Conservation (phyloP, 257 asterid species). For the Plantago ovata region DNA sequence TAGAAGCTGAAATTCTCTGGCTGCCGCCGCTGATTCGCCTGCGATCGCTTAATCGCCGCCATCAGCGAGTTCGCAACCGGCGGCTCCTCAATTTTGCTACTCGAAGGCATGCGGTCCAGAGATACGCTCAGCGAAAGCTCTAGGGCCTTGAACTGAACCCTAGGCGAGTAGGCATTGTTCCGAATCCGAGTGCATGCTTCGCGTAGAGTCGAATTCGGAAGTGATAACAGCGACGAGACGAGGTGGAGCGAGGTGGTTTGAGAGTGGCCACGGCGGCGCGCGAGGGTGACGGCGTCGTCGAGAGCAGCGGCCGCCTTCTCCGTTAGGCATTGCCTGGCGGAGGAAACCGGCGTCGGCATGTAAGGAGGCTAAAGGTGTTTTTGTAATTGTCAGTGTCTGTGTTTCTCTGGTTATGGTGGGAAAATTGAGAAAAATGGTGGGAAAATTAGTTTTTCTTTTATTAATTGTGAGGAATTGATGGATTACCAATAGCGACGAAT, state of each 20-base stretch:
- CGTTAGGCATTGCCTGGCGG: constrained; percentile 88
- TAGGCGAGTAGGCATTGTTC: constrained; percentile 53
- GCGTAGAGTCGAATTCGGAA: constrained; percentile 65
- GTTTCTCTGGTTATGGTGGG: background rate
- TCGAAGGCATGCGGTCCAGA: constrained; percentile 63
- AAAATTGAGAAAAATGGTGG: background rate
- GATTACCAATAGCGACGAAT: constrained; percentile 3
- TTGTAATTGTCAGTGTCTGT: background rate
- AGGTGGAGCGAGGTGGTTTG: constrained; percentile 94
- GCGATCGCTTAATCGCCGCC: constrained; percentile 92
- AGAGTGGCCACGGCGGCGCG: constrained; percentile 82
- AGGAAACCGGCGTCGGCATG: constrained; percentile 82
- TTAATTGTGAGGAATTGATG: background rate
- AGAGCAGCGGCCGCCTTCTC: constrained; percentile 60
- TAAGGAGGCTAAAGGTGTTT: background rate
- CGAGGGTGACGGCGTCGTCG: constrained; percentile 81
- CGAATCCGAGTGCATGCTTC: constrained; percentile 77
- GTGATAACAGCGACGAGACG: constrained; percentile 67
- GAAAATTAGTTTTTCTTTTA: background rate
- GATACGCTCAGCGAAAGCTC: constrained; percentile 75
- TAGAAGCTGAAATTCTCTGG: constrained; percentile 70
- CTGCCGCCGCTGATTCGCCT: constrained; percentile 80
- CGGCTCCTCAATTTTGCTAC: constrained; percentile 51
- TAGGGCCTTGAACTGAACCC: constrained; percentile 80
- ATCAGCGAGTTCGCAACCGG: constrained; percentile 82